Conservation (phyloP, 331 rosid genomes). For the Acacia concinna region DNA sequence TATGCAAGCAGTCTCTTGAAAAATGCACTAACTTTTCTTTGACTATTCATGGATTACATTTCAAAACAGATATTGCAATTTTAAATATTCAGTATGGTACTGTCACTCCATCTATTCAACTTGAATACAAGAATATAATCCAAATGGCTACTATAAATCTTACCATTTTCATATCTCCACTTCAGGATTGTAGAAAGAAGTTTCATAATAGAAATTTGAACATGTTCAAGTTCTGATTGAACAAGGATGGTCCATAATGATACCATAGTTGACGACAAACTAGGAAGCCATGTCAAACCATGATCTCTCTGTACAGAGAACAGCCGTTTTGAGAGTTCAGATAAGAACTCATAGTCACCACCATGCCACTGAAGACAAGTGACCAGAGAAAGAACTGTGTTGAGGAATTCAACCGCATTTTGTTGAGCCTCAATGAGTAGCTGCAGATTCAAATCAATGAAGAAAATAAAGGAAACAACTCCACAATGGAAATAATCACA, state of each 20-base stretch:
- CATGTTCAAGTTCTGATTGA: slow-evolving; percentile 84
- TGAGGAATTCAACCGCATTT: slow-evolving; percentile 62
- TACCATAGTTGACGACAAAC: slow-evolving; percentile 52
- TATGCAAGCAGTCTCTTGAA: neutral
- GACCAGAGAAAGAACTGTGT: slow-evolving; percentile 56
- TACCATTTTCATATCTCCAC: slow-evolving; percentile 81
- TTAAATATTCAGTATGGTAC: slow-evolving; percentile 4
- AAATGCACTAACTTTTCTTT: slow-evolving; percentile 8
- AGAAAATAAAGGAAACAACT: slow-evolving; percentile 21
- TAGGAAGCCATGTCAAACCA: slow-evolving; percentile 64
- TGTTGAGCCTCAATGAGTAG: slow-evolving; percentile 69
- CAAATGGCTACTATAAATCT: slow-evolving; percentile 29
- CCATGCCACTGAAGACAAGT: slow-evolving; percentile 51
- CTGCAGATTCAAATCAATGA: slow-evolving; percentile 35
- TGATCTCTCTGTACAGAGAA: slow-evolving; percentile 70
- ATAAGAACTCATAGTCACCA: slow-evolving; percentile 57
- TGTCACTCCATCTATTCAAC: slow-evolving; percentile 10
- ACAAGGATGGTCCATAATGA: slow-evolving; percentile 59
- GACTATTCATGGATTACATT: neutral
- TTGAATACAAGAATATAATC: slow-evolving; percentile 23
- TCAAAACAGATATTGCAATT: neutral
- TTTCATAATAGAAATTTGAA: slow-evolving; percentile 69
- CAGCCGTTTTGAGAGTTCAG: slow-evolving; percentile 66
- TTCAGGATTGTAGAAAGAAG: slow-evolving; percentile 58
- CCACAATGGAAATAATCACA: neutral